Conservation (phyloP, 139 green algal genomes). For the Closterium sp. region DNA sequence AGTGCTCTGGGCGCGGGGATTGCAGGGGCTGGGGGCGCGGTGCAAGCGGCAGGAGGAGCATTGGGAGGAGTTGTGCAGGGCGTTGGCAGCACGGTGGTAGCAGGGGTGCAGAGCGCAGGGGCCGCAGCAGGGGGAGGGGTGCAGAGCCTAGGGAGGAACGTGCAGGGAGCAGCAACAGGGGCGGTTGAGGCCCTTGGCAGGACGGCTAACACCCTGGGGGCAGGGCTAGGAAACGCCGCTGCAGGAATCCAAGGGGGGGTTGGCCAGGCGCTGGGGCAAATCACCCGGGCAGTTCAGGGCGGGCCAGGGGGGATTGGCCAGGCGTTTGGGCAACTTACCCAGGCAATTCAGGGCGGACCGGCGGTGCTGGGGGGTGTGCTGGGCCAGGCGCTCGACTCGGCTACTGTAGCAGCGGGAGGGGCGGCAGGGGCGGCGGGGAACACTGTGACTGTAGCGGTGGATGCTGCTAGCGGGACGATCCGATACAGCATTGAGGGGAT, state of each 20-base stretch:
- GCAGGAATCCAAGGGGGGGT: background rate
- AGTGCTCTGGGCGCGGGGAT: background rate
- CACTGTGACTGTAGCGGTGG: background rate
- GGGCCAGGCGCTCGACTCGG: background rate
- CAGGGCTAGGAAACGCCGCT: background rate
- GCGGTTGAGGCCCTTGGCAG: background rate
- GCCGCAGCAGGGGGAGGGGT: background rate
- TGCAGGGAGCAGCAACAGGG: background rate
- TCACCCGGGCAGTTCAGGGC: background rate
- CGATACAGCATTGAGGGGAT: background rate
- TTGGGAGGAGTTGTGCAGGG: background rate
- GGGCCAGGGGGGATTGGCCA: background rate
- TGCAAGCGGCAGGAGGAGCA: background rate
- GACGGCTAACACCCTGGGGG: background rate
- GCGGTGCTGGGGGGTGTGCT: background rate
- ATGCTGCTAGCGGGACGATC: background rate
- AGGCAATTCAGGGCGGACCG: background rate
- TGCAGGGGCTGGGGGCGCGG: background rate
- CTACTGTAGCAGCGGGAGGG: background rate
- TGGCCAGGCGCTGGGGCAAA: background rate
- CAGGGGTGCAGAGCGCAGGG: background rate
- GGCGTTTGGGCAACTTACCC: background rate
- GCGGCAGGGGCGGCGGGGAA: background rate
- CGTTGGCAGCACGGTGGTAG: background rate
- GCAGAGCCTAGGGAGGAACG: background rate